Evolutionary conservation across 768 basidiomycete genomes (phyloP), one percentile per base, ranked within the genome.

Genomic region (Lactifluus piperatus): DNA sequence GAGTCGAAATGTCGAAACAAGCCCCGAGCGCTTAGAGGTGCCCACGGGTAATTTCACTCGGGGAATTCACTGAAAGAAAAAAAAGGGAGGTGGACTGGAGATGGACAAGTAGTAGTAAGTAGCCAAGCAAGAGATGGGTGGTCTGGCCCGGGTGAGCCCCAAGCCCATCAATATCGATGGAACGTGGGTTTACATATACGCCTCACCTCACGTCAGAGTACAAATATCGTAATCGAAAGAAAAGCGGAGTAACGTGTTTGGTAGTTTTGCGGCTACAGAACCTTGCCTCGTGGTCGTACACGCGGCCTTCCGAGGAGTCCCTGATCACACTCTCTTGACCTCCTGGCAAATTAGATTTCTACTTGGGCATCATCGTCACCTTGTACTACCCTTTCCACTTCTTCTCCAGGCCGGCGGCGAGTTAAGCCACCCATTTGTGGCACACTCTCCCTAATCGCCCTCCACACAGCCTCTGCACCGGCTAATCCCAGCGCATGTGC

Each of bases 381-480:
- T 43, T 58, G 58, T 16, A 41, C 44, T 4, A 61, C 27, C n/a
- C 14, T 41, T 44, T 62, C 56, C 34, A 20, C 32, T 13, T 6
- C 37, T 9, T 27, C 41, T 14, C 18, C 11, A 39, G 46, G 18
- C n/a, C n/a, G n/a, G n/a, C n/a, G n/a, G n/a, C n/a, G n/a, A n/a
- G n/a, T 6, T 10, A 56, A 60, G 41, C 39, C 47, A 7, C 62
- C 68, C 63, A 68, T 62, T 50, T 56, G 56, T 10, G 58, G 49
- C 16, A 82, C 44, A 54, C 74, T 77, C 49, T 70, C 62, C 69
- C 79, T 81, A 66, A 85, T 75, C 29, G 67, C 68, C 47, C 60
- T 63, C 75, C 82, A 83, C 2, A 88, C 77, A 3, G 62, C 58
- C 11, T 62, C 58, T 0, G 81, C 82, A 4, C 79, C 81, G 4